Evolutionary conservation across 148 eudicot species (phyloP), one percentile per base, ranked within the genome.

Genomic region (Dianthus caryophyllus): DNA sequence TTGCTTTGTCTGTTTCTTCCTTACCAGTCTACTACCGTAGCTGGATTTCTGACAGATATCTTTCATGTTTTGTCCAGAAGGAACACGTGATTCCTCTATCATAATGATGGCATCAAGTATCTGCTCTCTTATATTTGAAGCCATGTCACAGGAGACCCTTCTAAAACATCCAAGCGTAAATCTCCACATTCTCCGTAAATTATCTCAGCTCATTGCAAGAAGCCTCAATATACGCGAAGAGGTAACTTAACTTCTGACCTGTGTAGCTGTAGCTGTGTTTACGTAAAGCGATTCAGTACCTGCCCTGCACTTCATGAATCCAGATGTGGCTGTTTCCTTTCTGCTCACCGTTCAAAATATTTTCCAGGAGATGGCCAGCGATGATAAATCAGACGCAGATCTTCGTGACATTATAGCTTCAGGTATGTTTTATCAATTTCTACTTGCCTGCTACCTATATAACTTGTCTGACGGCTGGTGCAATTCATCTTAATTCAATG

Each of bases 51-150:
- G 17, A 53, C 7, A 53, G 48, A 31, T 18, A 21, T 43, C 57
- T 15, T 25, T 21, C 62, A 7, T 31, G 38, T 66, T 61, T 8
- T 71, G 56, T 41, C 41, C 88, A 89, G 96, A 80, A 60, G 66
- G 71, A 66, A 64, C 71, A 25, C 47, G 52, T 61, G 94, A 87
- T 39, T 56, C 72, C 39, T 79, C 91, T 64, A 57, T 75, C 59
- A 65, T 83, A 30, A 87, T 93, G 95, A 89, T 89, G 96, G 96
- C 88, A 61, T 77, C 98, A 73, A 89, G 87, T 81, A 89, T 93
- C 47, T 85, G 95, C 74, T 76, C 96, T 8, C 78, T 93, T 64
- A 78, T 89, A 59, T 75, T 89, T 64, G 88, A 87, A 70, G 64
- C 69, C 29, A 83, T 82, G 51, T 89, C 96, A 27, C 95, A 93